Conservation (phyloP, 148 eudicot genomes). For the Cornus florida region DNA sequence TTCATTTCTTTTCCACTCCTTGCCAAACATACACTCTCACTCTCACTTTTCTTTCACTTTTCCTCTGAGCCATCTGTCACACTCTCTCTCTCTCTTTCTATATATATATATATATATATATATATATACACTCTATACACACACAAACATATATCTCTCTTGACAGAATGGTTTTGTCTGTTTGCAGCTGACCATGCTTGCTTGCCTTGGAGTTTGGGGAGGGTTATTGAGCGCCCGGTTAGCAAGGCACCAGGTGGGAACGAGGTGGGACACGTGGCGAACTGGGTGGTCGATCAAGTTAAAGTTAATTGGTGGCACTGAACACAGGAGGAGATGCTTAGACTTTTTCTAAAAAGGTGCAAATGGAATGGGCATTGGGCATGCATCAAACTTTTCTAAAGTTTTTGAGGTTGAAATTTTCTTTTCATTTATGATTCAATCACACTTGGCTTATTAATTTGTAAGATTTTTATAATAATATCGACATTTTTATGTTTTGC, state of each 20-base stretch:
- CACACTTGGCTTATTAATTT: too few species aligned
- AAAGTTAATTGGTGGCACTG: background rate
- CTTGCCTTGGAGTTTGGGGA: constrained; percentile 14
- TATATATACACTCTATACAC: too few species aligned
- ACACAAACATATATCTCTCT: background rate
- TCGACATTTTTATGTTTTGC: too few species aligned
- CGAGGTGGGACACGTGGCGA: background rate
- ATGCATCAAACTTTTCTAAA: too few species aligned
- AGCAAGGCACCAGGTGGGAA: constrained; percentile 1
- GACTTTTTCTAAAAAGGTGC: background rate
- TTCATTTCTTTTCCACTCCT: background rate
- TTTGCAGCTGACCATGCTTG: constrained; percentile 7
- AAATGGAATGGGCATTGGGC: background rate
- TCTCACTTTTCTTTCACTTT: constrained; percentile 10
- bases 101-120: too few species aligned
- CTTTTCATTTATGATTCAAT: too few species aligned
- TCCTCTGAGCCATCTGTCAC: background rate
- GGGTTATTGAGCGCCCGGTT: constrained; percentile 7
- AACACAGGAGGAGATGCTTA: background rate
- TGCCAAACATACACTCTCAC: constrained; percentile 15
- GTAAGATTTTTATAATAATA: too few species aligned
- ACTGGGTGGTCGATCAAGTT: background rate
- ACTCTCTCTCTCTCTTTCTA: background rate
- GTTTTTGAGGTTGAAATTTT: too few species aligned
- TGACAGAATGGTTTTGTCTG: background rate